Evolutionary conservation across 2,329 filamentous ascomycete genomes (phyloP).

Genomic region (Aspergillus uvarum): DNA sequence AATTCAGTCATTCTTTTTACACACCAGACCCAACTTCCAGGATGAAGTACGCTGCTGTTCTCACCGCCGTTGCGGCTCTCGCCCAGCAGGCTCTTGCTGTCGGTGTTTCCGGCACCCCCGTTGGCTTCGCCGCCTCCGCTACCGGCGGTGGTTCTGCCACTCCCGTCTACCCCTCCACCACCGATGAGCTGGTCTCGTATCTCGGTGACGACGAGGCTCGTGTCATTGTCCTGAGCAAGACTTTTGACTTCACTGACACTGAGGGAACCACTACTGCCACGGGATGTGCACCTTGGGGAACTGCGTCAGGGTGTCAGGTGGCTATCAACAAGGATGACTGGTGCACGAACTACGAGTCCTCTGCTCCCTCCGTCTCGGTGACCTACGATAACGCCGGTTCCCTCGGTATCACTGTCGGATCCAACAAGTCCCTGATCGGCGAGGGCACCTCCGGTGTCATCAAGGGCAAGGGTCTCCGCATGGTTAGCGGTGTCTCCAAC

Average conservation of each 20-base stretch:
- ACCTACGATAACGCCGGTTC: constrained; percentile 53
- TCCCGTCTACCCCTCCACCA: constrained; percentile 56
- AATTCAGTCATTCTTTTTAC: constrained; percentile 2
- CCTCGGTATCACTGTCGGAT: constrained; percentile 53
- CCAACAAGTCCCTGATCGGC: constrained; percentile 60
- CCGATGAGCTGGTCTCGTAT: constrained; percentile 59
- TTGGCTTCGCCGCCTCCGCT: constrained; percentile 54
- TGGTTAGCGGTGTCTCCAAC: constrained; percentile 51
- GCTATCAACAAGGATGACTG: constrained; percentile 61
- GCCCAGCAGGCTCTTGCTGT: constrained; percentile 16
- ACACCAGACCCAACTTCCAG: constrained; percentile 9
- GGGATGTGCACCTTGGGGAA: constrained; percentile 59
- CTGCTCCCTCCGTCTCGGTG: constrained; percentile 47
- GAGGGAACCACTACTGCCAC: constrained; percentile 46
- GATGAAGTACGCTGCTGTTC: constrained; percentile 21
- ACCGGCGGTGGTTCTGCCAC: constrained; percentile 60
- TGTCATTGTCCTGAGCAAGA: constrained; percentile 52
- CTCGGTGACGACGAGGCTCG: constrained; percentile 55
- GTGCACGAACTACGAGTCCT: constrained; percentile 60
- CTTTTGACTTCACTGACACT: constrained; percentile 23
- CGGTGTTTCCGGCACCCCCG: constrained; percentile 34
- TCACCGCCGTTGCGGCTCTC: constrained; percentile 17
- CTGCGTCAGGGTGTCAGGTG: constrained; percentile 54
- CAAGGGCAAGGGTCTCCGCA: constrained; percentile 57
- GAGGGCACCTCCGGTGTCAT: constrained; percentile 55